Conservation (phyloP, 176 grass and related monocot genomes). For the Ampelocalamus luodianensis region DNA sequence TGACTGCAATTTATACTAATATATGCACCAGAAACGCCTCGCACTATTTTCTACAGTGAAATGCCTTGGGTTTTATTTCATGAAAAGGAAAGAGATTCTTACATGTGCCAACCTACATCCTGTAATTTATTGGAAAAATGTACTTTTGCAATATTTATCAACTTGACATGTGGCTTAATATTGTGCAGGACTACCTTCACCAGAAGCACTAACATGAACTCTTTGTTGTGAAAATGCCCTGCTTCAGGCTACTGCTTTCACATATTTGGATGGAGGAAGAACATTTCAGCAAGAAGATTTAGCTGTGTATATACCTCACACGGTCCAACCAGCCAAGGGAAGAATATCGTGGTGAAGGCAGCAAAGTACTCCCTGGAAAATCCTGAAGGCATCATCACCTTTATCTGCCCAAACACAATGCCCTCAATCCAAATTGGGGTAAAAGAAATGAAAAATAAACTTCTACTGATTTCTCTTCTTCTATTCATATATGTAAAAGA, state of each 20-base stretch:
- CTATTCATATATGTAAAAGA: neutral
- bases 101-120: neutral
- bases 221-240: constrained; percentile 23
- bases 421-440: constrained; percentile 24
- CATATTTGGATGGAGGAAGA: constrained; percentile 6
- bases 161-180: constrained; percentile 12
- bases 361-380: constrained; percentile 84
- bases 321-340: constrained; percentile 87
- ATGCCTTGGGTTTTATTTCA: neutral
- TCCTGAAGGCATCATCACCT: constrained; percentile 74
- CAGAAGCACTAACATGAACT: constrained; percentile 22
- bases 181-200: constrained; percentile 10
- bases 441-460: neutral
- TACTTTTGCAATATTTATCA: neutral
- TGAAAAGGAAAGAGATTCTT: neutral
- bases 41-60: constrained; percentile 5
- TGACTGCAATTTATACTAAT: constrained; percentile 32
- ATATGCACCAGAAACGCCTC: constrained; percentile 3
- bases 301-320: constrained; percentile 68
- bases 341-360: constrained; percentile 82
- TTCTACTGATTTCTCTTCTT: neutral
- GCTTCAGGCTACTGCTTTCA: constrained; percentile 1
- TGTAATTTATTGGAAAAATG: neutral
- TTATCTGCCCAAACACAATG: constrained; percentile 58
- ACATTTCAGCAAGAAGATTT: neutral